Evolutionary conservation across 345 rosid species (phyloP).

Genomic region (Gossypium anomalum): DNA sequence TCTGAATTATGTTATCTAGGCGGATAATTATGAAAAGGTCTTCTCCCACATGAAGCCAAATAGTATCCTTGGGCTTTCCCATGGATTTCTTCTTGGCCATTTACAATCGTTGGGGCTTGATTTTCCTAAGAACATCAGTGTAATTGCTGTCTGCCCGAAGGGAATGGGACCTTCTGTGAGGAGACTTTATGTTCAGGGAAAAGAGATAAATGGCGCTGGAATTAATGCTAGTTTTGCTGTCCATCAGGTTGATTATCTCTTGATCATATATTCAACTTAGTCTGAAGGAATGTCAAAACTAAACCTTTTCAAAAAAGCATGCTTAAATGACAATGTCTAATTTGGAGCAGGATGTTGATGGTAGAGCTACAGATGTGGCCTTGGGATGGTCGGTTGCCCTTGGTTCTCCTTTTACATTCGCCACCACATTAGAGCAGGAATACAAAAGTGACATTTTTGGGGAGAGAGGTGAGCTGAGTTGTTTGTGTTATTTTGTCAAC

Average conservation of each 20-base stretch:
- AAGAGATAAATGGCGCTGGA: constrained; percentile 92
- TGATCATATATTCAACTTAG: not conserved
- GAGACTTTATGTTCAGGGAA: constrained; percentile 87
- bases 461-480: constrained; percentile 47
- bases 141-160: constrained; percentile 82
- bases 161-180: constrained; percentile 92
- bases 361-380: constrained; percentile 59
- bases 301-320: not conserved
- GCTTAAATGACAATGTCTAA: not conserved
- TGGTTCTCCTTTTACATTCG: constrained; percentile 61
- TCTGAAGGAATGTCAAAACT: not conserved
- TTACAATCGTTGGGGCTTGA: constrained; percentile 67
- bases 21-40: constrained; percentile 78
- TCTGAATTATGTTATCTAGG: constrained; percentile 36
- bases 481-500: constrained; percentile 17
- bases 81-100: constrained; percentile 90
- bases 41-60: constrained; percentile 91
- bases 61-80: constrained; percentile 95
- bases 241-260: constrained; percentile 32
- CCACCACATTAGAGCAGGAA: constrained; percentile 58
- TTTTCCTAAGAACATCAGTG: constrained; percentile 78
- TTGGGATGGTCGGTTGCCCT: constrained; percentile 66
- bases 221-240: constrained; percentile 87
- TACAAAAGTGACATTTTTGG: constrained; percentile 64
- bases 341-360: constrained; percentile 48